phyloP scores from a whole-genome alignment of 495 filamentous ascomycete species.

The Penicillium longicatenatum region DNA sequence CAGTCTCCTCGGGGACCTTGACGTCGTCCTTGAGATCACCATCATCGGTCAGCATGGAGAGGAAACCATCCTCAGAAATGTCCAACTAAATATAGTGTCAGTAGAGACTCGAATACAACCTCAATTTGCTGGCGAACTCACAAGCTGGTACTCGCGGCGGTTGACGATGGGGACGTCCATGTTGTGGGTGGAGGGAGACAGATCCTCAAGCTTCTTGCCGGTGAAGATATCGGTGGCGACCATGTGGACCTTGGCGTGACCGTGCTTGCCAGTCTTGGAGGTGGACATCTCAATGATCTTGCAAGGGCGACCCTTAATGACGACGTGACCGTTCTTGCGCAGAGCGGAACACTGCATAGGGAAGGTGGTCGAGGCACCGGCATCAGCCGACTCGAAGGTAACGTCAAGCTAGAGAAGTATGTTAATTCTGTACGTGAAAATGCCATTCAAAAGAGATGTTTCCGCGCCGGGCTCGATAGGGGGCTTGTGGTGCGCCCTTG shows the following conservation, averaged over 20 bases:
- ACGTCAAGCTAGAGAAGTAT: constrained; percentile 68
- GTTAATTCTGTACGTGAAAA: neutral
- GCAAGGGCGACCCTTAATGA: constrained; percentile 98
- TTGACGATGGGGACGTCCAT: constrained; percentile 97
- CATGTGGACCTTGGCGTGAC: constrained; percentile 99
- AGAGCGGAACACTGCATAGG: constrained; percentile 99
- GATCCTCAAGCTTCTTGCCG: constrained; percentile 98
- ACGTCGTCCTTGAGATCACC: constrained; percentile 91
- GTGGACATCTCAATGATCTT: constrained; percentile 99
- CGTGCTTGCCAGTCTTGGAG: constrained; percentile 99
- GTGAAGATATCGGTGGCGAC: constrained; percentile 99
- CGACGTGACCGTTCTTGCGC: constrained; percentile 97
- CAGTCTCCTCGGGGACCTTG: constrained; percentile 80
- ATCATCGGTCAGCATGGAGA: constrained; percentile 81
- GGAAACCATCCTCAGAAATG: constrained; percentile 86
- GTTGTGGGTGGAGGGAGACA: constrained; percentile 99
- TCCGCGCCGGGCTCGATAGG: constrained; percentile 4
- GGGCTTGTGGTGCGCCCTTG: constrained; percentile 18
- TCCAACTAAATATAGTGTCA: constrained; percentile 60
- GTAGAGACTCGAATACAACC: neutral
- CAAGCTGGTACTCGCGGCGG: constrained; percentile 90
- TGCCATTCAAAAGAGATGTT: too few species aligned
- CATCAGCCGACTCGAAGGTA: constrained; percentile 88
- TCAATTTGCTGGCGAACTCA: constrained; percentile 50
- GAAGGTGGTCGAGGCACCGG: constrained; percentile 89